Evolutionary conservation across 176 grass and related monocot genomes (phyloP).

Genomic region (Neostapfia colusana): DNA sequence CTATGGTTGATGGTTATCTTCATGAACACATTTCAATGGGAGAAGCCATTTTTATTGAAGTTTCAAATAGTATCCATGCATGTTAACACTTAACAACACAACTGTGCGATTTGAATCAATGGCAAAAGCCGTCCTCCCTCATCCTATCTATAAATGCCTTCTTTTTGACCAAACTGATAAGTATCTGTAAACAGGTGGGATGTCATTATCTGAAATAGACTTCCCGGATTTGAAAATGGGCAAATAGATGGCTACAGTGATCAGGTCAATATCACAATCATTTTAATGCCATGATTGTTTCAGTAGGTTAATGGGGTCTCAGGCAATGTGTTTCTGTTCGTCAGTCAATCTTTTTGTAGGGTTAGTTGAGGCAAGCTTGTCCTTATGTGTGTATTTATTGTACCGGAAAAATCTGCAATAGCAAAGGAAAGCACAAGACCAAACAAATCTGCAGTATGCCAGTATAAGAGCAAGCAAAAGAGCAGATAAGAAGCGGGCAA

Average conservation of each 20-base stretch:
- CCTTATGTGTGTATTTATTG: not conserved
- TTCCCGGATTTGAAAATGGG: not conserved
- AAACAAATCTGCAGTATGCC: not conserved
- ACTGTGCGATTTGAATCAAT: not conserved
- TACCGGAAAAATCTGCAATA: not conserved
- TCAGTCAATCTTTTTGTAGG: not conserved
- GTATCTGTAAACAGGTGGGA: not conserved
- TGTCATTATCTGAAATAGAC: slow-evolving; percentile 31
- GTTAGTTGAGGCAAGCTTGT: slow-evolving; percentile 4
- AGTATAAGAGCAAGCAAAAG: not conserved
- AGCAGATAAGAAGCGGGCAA: not conserved
- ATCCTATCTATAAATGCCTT: not conserved
- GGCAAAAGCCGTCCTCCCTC: not conserved
- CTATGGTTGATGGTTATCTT: not conserved
- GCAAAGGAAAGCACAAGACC: not conserved
- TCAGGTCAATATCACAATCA: slow-evolving; percentile 5
- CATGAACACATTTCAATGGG: not conserved
- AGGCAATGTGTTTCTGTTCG: not conserved
- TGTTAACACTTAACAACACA: not conserved
- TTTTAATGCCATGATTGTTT: not conserved
- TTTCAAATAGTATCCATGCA: not conserved
- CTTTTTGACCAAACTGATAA: slow-evolving; percentile 28
- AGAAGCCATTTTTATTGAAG: not conserved
- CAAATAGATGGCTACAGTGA: slow-evolving; percentile 5
- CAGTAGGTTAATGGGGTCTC: not conserved